Evolutionary conservation across 2,329 filamentous ascomycete genomes (phyloP).

Genomic region (Fusarium anthophilum): DNA sequence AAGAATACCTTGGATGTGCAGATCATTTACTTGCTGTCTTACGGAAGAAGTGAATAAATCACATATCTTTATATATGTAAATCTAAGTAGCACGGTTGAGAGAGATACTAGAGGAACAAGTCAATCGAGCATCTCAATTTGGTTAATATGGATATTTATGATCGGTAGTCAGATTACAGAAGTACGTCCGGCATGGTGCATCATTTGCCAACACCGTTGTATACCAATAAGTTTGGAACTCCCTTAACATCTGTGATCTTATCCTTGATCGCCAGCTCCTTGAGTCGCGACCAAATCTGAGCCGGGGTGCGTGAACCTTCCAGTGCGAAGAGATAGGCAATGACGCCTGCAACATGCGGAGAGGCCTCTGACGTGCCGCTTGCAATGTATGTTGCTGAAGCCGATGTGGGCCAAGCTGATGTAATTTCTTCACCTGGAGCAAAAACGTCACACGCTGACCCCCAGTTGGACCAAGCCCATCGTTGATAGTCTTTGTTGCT

Average conservation of each 20-base stretch:
- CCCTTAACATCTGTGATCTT: conserved; percentile 13
- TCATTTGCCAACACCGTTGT: conserved; percentile 27
- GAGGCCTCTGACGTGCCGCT: conserved; percentile 33
- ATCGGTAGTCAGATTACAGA: background rate
- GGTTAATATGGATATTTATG: conserved; percentile 4
- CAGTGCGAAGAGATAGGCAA: conserved; percentile 32
- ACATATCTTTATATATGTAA: background rate
- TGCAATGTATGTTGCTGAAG: background rate
- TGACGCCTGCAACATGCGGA: conserved; percentile 35
- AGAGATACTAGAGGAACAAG: background rate
- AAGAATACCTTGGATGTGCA: background rate
- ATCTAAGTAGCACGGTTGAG: conserved; percentile 10
- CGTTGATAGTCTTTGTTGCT: conserved; percentile 47
- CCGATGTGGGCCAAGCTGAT: conserved; percentile 42
- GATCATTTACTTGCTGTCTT: background rate
- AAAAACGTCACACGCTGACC: conserved; percentile 27
- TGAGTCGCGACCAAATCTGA: conserved; percentile 2
- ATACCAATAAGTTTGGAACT: conserved; percentile 22
- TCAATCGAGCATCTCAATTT: conserved; percentile 11
- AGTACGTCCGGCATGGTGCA: too few species aligned
- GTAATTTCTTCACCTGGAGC: conserved; percentile 2
- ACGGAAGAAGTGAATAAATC: background rate
- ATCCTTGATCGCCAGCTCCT: conserved; percentile 20
- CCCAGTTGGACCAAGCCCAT: conserved; percentile 57
- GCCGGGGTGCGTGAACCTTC: conserved; percentile 18